Evolutionary conservation across 371 early-diverging fungal species (phyloP).

Genomic region (Syncephalis fuscata): DNA sequence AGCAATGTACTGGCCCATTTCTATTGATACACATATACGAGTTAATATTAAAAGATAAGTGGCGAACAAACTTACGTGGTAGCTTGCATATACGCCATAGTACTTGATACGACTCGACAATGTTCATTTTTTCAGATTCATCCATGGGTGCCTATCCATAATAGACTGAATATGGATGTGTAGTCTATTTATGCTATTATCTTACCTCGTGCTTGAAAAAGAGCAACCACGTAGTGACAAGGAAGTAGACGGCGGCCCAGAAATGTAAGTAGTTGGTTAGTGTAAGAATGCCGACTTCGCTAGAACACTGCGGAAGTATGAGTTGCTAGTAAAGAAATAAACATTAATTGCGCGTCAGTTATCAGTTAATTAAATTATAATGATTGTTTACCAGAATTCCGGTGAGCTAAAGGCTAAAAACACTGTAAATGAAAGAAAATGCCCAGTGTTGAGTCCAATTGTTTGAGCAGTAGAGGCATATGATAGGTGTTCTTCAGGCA

Average conservation of each 20-base stretch:
- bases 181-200: not conserved
- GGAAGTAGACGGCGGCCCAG: slow-evolving; percentile 78
- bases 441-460: slow-evolving; percentile 88
- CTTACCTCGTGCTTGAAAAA: slow-evolving; percentile 57
- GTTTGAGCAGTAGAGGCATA: slow-evolving; percentile 93
- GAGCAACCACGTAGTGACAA: slow-evolving; percentile 67
- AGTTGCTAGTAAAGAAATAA: slow-evolving; percentile 38
- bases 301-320: slow-evolving; percentile 57
- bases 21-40: slow-evolving; percentile 7
- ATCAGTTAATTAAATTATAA: not conserved
- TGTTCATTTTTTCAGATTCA: slow-evolving; percentile 15
- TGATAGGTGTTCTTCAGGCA: slow-evolving; percentile 73
- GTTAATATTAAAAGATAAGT: not conserved
- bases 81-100: slow-evolving; percentile 55
- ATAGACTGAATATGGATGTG: not conserved
- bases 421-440: slow-evolving; percentile 90
- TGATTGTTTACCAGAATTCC: slow-evolving; percentile 45
- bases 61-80: slow-evolving; percentile 29
- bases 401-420: slow-evolving; percentile 86
- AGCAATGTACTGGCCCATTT: slow-evolving; percentile 67
- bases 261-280: slow-evolving; percentile 79
- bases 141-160: slow-evolving; percentile 9
- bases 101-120: slow-evolving; percentile 28
- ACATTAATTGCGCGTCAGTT: not conserved
- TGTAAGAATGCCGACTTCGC: slow-evolving; percentile 52